Evolutionary conservation across 768 basidiomycete species (phyloP).

Genomic region (Fomitopsis serialis): DNA sequence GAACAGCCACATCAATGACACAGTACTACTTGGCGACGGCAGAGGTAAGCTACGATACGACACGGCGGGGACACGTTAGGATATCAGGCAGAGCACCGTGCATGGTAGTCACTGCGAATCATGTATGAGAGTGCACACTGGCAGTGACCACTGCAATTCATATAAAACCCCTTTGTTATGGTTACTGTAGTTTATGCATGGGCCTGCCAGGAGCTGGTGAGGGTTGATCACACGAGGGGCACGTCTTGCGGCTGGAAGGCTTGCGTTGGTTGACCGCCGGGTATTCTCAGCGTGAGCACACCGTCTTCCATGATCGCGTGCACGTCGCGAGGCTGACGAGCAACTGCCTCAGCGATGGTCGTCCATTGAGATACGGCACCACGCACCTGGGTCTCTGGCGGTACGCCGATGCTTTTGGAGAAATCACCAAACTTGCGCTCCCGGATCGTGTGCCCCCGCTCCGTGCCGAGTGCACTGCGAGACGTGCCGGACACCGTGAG

Average conservation of each 20-base stretch:
- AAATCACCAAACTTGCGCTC: slow-evolving; percentile 54
- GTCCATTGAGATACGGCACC: slow-evolving; percentile 8
- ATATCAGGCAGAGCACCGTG: no score
- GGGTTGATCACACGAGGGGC: slow-evolving; percentile 33
- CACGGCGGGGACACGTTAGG: no score
- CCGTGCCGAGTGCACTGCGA: slow-evolving; percentile 31
- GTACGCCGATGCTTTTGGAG: slow-evolving; percentile 47
- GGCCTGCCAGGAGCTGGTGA: no score
- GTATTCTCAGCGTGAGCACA: slow-evolving; percentile 50
- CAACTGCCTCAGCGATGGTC: slow-evolving; percentile 4
- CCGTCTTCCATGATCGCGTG: slow-evolving; percentile 54
- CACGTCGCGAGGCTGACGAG: slow-evolving; percentile 47
- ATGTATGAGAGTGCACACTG: no score
- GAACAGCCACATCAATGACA: no score
- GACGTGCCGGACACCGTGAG: slow-evolving; percentile 49
- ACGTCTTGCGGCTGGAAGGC: slow-evolving; percentile 46
- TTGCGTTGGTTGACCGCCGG: slow-evolving; percentile 40
- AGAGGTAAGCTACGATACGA: no score
- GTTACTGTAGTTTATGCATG: no score
- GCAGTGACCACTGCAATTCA: no score
- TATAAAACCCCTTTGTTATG: no score
- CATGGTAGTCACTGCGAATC: no score
- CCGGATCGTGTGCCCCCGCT: slow-evolving; percentile 29
- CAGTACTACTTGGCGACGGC: no score
- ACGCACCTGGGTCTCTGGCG: slow-evolving; percentile 51